A percentile compares a stretch with the other conserved stretches of the same genome.
These are phyloP conservation scores for Iris pallida DNA, from an alignment of 116 monocot genomes.

Conservation along the genomic window DNA sequence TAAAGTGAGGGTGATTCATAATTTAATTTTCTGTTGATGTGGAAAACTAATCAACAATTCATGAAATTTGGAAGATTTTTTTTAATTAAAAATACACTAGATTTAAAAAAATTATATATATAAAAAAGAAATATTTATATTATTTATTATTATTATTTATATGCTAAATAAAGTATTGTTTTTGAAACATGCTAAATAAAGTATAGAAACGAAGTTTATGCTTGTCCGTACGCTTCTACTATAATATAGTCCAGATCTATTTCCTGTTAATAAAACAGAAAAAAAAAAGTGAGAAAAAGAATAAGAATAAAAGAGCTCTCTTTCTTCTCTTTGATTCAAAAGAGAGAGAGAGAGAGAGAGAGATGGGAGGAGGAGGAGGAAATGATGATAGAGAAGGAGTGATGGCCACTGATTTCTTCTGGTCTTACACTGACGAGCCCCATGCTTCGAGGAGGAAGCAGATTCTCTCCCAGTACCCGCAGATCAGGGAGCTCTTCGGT, in stretches of 20 bases:
- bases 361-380: constrained; percentile 6
- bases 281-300: neutral
- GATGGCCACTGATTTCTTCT: constrained; percentile 89
- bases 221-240: too few species aligned
- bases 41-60: too few species aligned
- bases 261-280: neutral
- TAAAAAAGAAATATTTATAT: too few species aligned
- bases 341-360: constrained; percentile 23
- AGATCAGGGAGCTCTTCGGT: constrained; percentile 86
- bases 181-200: too few species aligned
- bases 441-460: constrained; percentile 66
- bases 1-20: too few species aligned
- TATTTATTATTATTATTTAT: too few species aligned
- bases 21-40: too few species aligned
- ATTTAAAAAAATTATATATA: too few species aligned
- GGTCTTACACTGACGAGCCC: constrained; percentile 95
- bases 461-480: constrained; percentile 75
- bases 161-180: too few species aligned
- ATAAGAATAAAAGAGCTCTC: neutral
- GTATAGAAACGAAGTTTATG: too few species aligned
- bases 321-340: neutral
- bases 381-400: constrained; percentile 41
- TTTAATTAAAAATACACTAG: too few species aligned
- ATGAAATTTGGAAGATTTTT: too few species aligned
- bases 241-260: neutral